Evolutionary conservation across 2,329 filamentous ascomycete species (phyloP), one percentile per base, ranked within the genome.

Genomic region (Fusarium guadeloupense): DNA sequence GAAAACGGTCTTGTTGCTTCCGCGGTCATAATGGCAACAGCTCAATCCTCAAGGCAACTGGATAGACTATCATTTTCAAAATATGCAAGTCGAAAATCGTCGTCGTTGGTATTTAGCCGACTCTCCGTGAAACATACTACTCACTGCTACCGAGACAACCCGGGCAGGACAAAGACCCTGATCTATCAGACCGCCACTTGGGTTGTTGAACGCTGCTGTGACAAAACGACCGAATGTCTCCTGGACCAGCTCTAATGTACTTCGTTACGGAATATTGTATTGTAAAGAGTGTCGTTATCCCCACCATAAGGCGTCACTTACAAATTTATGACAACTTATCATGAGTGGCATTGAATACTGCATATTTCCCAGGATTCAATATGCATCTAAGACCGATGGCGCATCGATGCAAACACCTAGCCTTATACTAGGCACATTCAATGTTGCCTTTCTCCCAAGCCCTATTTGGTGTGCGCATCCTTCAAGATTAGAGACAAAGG

Each of bases 181-280:
- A 31, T 48, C 21, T 42, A 39, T 49, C 47, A 50, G 51, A 62
- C 62, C 57, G 62, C 61, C 38, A 51, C 57, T 65, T 62, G 26
- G 20, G 17, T 21, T 42, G 26, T 38, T 31, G 13, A 50, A 44
- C 35, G 20, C 23, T 33, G 20, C 23, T 54, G n/a, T n/a, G n/a
- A n/a, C n/a, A n/a, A n/a, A n/a, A n/a, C n/a, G n/a, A n/a, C n/a
- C n/a, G n/a, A n/a, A n/a, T n/a, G n/a, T n/a, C n/a, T n/a, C n/a
- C n/a, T n/a, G n/a, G n/a, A n/a, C n/a, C n/a, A n/a, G n/a, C n/a
- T n/a, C n/a, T n/a, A n/a, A n/a, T 25, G 25, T 33, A 31, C 16
- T 33, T 19, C 14, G 28, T 33, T 17, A 23, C n/a, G 14, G n/a
- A n/a, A n/a, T n/a, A n/a, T n/a, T n/a, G n/a, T 8, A 21, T 17